Evolutionary conservation across 371 early-diverging fungal genomes (phyloP), one percentile per base, ranked within the genome.

Genomic region (Enteropsectra breve): DNA sequence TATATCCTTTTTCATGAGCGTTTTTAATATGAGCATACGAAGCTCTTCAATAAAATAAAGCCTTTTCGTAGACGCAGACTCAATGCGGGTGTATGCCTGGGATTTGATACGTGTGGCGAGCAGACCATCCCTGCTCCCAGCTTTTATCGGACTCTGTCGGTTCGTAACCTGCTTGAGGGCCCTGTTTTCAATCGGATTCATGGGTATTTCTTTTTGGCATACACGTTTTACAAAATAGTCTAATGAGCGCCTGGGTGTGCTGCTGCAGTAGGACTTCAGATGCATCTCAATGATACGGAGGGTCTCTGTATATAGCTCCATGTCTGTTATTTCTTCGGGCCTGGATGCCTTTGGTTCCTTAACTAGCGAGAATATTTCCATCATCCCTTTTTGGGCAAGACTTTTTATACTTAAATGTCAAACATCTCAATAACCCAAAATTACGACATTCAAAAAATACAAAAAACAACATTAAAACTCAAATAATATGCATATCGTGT

Each of bases 41-140:
- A 52, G 4, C 45, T 59, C 43, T 5, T 59, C 43, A 37, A 59
- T n/a, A 3, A 59, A 59, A 59, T 15, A 6, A 59, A 6, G 11
- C 4, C 26, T 59, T 36, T 43, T 59, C 21, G 29, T 59, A 24
- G 18, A 11, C 40, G 18, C 40, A 40, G 18, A 11, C 11, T 40
- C 11, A 11, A 40, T 40, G 40, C 11, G 18, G 11, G 40, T 18
- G 11, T 11, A 11, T 40, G 11, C 11, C 18, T 40, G 11, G 11
- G 18, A 40, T 40, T 11, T 40, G 11, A 40, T 40, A 40, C 11
- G 11, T 40, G 40, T 18, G 11, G 40, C 18, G 11, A 40, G 11
- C 40, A 40, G 40, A 40, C 11, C 11, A 40, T 18, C 40, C 18
- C 11, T 18, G 11, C 18, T 18, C 18, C 11, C 40, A 11, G 40